phyloP scores from a whole-genome alignment of 1,284 basidiomycete species.

The Ustilago xerochloae region DNA sequence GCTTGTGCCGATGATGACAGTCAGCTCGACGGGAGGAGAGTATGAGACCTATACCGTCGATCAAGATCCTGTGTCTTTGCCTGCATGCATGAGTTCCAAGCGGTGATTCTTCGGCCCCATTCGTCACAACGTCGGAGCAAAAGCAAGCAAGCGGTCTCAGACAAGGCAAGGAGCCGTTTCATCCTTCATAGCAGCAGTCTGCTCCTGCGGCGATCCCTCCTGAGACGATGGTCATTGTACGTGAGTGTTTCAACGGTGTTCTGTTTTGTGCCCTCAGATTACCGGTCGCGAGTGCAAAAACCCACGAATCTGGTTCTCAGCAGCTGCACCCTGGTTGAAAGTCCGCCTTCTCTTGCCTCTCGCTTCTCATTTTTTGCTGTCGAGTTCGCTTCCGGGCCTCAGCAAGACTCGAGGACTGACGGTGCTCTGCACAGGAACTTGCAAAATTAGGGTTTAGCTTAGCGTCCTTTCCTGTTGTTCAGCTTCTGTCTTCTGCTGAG shows the following conservation, averaged over 20 bases:
- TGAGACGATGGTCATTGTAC: too few species aligned
- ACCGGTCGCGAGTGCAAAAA: not conserved
- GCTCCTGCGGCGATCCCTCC: too few species aligned
- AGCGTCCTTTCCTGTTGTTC: too few species aligned
- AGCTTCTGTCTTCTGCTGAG: too few species aligned
- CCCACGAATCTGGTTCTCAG: not conserved
- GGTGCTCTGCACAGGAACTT: too few species aligned
- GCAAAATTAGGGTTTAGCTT: too few species aligned
- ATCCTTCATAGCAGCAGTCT: not conserved
- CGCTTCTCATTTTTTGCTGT: not conserved
- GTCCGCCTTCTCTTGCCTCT: not conserved
- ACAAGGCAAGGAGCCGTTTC: too few species aligned
- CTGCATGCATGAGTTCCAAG: not conserved
- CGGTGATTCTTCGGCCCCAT: conserved; percentile 2
- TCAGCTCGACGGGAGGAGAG: not conserved
- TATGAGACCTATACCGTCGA: too few species aligned
- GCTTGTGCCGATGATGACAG: not conserved
- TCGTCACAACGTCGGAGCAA: not conserved
- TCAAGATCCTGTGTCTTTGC: not conserved
- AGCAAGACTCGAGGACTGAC: too few species aligned
- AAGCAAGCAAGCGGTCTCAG: too few species aligned
- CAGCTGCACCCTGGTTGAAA: not conserved
- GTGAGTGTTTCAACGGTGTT: too few species aligned
- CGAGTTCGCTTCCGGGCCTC: not conserved
- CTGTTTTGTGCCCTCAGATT: not conserved